Evolutionary conservation across 305 asterid genomes (phyloP).

Genomic region (Solanum chacoense): DNA sequence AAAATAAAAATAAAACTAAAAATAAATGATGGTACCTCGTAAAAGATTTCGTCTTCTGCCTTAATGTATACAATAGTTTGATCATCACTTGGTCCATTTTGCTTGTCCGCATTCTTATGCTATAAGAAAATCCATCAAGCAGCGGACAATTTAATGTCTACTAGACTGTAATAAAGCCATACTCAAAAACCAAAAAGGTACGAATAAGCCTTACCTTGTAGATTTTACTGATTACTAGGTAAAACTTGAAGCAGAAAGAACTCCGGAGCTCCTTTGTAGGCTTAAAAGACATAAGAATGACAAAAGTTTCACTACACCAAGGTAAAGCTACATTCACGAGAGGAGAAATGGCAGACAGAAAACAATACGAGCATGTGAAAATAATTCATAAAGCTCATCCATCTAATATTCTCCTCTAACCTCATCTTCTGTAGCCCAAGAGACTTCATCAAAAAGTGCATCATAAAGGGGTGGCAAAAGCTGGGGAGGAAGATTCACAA

Average conservation of each 20-base stretch:
- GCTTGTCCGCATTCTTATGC: slow-evolving; percentile 50
- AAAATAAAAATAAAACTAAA: neutral
- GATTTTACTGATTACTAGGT: slow-evolving; percentile 66
- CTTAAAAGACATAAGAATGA: slow-evolving; percentile 32
- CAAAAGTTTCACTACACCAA: slow-evolving; percentile 6
- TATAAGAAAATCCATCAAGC: slow-evolving; percentile 13
- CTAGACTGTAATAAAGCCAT: neutral
- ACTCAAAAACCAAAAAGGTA: neutral
- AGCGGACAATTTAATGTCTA: neutral
- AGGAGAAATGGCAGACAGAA: neutral
- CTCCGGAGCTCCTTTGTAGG: slow-evolving; percentile 65
- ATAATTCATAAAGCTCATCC: slow-evolving; percentile 5
- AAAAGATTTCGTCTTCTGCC: slow-evolving; percentile 71
- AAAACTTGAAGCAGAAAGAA: slow-evolving; percentile 58
- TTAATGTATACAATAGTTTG: slow-evolving; percentile 47
- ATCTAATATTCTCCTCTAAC: slow-evolving; percentile 25
- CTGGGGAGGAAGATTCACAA: slow-evolving; percentile 90
- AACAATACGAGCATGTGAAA: neutral
- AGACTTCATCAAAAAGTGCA: slow-evolving; percentile 72
- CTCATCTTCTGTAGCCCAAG: slow-evolving; percentile 97
- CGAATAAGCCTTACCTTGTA: slow-evolving; percentile 41
- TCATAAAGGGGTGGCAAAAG: slow-evolving; percentile 86
- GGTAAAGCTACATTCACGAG: neutral
- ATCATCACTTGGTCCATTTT: slow-evolving; percentile 28
- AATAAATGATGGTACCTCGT: slow-evolving; percentile 31